phyloP scores from a whole-genome alignment of 129 eudicot species.

The Pulicaria dysenterica region DNA sequence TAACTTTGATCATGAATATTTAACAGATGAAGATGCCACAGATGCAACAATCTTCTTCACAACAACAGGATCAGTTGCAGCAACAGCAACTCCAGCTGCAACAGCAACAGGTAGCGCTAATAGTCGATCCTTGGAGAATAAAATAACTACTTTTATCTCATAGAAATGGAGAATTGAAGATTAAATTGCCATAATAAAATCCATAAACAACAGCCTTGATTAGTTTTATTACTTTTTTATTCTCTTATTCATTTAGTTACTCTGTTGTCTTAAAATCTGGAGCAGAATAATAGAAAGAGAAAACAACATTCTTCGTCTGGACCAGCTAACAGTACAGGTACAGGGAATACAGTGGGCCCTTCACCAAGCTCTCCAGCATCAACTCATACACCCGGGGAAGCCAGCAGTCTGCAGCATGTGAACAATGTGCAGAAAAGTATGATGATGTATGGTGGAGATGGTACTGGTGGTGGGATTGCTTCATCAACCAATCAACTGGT shows the following conservation, averaged over 20 bases:
- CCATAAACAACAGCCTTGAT: no score
- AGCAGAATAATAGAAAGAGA: constrained; percentile 86
- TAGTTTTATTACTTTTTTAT: no score
- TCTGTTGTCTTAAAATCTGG: constrained; percentile 10
- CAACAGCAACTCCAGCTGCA: constrained; percentile 76
- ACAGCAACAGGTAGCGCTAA: constrained; percentile 56
- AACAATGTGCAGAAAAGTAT: constrained; percentile 74
- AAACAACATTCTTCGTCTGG: constrained; percentile 97
- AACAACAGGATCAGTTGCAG: constrained; percentile 84
- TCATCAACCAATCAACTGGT: constrained; percentile 95
- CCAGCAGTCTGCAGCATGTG: constrained; percentile 83
- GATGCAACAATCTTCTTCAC: constrained; percentile 85
- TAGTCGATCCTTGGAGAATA: constrained; percentile 4
- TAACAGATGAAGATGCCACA: constrained; percentile 84
- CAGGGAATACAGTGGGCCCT: constrained; percentile 95
- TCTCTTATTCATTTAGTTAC: not conserved
- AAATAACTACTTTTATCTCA: constrained; percentile 13
- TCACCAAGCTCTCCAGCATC: constrained; percentile 95
- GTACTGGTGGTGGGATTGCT: constrained; percentile 75
- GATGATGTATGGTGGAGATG: constrained; percentile 91
- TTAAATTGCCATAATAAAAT: no score
- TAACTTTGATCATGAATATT: constrained; percentile 14
- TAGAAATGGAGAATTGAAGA: no score
- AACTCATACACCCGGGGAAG: constrained; percentile 92
- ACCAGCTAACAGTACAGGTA: constrained; percentile 95